Evolutionary conservation across 2,329 filamentous ascomycete species (phyloP), one percentile per base, ranked within the genome.

Genomic region (Apiospora kogelbergensis): DNA sequence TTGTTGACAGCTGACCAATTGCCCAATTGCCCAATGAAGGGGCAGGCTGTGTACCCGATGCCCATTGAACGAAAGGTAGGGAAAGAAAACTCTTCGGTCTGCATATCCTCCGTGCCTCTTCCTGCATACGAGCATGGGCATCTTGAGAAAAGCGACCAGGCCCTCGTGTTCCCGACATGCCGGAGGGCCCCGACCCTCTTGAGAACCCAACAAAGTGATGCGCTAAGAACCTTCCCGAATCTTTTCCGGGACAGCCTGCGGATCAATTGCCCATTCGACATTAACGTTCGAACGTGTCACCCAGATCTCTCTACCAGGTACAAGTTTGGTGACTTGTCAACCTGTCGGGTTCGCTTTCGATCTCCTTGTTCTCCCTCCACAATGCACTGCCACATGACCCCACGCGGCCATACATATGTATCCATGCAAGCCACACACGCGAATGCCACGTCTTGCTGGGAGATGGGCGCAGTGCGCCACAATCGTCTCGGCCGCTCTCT

Each of bases 1-100:
- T 60, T 60, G 53, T 60, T 60, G 53, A 60, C 30, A 60, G 48
- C 48, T 57, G 48, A 37, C 48, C 48, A 57, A 57, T 57, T 33
- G 48, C 48, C 48, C 48, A 48, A 48, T 30, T 48, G 24, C 46
- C 46, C 46, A 48, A 48, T 48, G 53, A 60, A 9, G 30, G 33
- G 33, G 53, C n/a, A 20, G 53, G 53, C 30, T 37, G 53, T n/a
- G 53, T 37, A 37, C 45, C 40, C 5, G 44, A 11, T 45, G 22
- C 44, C 30, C 53, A 20, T 37, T 26, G 53, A 60, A 60, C 9
- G 30, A 37, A 33, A 60, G 13, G 22, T 15, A 26, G 24, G 10
- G 13, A 37, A 13, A 60, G 17, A 53, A 60, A 60, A 60, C 2
- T 60, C 53, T 37, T 60, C 26, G 17, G 26, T 33, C 17, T 60